Percentiles rank a stretch among this genome's conserved stretches.
Conservation (phyloP, 768 basidiomycete genomes). For the Auricularia auricula-judae region DNA sequence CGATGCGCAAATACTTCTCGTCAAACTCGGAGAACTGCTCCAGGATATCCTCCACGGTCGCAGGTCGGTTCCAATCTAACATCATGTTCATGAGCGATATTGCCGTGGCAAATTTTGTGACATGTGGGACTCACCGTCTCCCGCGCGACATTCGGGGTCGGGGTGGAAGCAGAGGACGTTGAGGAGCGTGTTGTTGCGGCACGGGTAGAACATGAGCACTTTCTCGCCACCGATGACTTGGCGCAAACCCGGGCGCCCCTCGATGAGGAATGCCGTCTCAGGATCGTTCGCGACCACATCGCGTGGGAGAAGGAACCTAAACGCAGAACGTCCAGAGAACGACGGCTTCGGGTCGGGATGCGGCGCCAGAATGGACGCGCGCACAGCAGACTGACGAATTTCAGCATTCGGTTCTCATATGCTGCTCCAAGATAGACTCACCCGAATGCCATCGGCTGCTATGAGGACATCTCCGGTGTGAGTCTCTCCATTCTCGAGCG, state of each 20-base stretch:
- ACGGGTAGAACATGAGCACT: background rate
- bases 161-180: background rate
- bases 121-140: background rate
- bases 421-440: background rate
- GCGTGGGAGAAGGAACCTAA: background rate
- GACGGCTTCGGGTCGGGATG: background rate
- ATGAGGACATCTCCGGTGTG: constrained; percentile 3
- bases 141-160: background rate
- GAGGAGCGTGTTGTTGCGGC: background rate
- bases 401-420: background rate
- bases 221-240: background rate
- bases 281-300: background rate
- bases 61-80: background rate
- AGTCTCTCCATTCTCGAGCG: constrained; percentile 5
- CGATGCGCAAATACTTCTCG: background rate
- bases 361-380: background rate
- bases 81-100: background rate
- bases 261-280: background rate
- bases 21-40: background rate
- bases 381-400: background rate
- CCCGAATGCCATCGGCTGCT: constrained; percentile 5
- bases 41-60: background rate
- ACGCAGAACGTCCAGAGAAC: background rate
- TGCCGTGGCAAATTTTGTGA: background rate
- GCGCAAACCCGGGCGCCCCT: background rate